Base-by-base conservation (phyloP, 2,329 filamentous ascomycete species). In the Paracamarosporium sp. region DNA sequence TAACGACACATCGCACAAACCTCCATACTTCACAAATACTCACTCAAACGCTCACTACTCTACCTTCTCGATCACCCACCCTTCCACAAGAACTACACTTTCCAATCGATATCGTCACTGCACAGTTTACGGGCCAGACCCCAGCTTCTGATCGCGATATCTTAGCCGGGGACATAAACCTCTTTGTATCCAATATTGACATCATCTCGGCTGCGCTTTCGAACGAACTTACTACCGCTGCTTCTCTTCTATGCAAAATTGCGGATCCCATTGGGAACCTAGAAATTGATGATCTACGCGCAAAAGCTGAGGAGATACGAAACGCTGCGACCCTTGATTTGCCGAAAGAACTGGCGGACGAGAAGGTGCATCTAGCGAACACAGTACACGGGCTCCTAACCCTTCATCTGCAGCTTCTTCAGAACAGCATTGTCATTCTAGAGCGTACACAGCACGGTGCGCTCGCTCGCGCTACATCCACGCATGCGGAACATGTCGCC, bases 381-480 rank as follows among this genome's bases (percentile, higher is more conserved):
- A 69, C 73, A 5, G 57, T 71, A 2, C 65, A 70, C 1, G 40
- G 64, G 1, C 63, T 81, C 1, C 75, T 81, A 6, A 48, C 60
- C 3, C 62, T 73, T 0, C 77, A 82, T 60, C 73, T 75, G 27
- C 44, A 69, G 20, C 60, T 79, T 17, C 70, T 80, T 11, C 70
- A 76, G 40, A 65, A 69, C n/a, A 65, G 68, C 36, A 79, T 83
- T 47, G 72, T 71, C 15, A 73, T 77, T 31, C 73, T 83, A 7
- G 81, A 83, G 63, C 81, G 81, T 59, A 80, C 76, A 0, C 76
- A 81, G 33, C 79, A 82, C 60, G 81, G 81, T 47, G 69, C 75
- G 3, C 65, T 82, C 0, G 69, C 80, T 1, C 72, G 81, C 0
- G 69, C 71, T 40, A 74, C 74, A 2, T 76, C 77, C 54, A 74